These are phyloP conservation scores for Nitzschia sp. DNA, from an alignment of 108 stramenopile species.

Conservation along the genomic window DNA sequence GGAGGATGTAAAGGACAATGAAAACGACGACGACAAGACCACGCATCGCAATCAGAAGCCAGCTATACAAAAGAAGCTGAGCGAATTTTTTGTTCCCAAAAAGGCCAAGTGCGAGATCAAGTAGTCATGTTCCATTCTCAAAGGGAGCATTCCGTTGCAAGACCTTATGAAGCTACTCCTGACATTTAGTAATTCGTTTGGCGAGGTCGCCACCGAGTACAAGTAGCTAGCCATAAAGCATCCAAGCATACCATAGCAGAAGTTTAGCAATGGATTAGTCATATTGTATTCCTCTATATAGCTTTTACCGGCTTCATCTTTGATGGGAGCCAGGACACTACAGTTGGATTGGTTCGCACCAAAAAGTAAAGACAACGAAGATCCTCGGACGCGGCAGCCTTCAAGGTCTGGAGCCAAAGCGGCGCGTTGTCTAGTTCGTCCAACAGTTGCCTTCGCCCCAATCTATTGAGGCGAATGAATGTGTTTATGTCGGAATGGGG, in stretches of 20 bases:
- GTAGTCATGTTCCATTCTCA: constrained; percentile 14
- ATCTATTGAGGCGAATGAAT: constrained; percentile 5
- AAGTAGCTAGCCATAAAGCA: too few relatives aligned
- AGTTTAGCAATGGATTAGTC: too few relatives aligned
- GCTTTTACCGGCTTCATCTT: too few relatives aligned
- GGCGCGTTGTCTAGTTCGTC: constrained; percentile 6
- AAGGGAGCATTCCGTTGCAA: too few relatives aligned
- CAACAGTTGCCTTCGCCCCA: constrained; percentile 12
- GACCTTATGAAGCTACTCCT: too few relatives aligned
- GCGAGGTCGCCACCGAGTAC: too few relatives aligned
- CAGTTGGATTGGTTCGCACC: constrained; percentile 13
- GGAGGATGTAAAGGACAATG: neutral
- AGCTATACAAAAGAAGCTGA: constrained; percentile 27
- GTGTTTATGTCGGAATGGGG: neutral
- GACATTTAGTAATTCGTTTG: too few relatives aligned
- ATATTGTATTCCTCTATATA: too few relatives aligned
- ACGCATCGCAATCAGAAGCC: constrained; percentile 3
- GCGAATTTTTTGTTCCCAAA: constrained; percentile 26
- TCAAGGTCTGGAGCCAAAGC: constrained; percentile 3
- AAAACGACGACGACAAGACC: neutral
- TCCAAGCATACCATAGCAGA: too few relatives aligned
- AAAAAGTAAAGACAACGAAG: neutral
- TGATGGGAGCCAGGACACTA: constrained; percentile 5
- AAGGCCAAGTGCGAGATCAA: neutral
- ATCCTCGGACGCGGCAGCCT: constrained; percentile 2